Evolutionary conservation across 371 early-diverging fungal species (phyloP).

Genomic region (Mucor racemosus): DNA sequence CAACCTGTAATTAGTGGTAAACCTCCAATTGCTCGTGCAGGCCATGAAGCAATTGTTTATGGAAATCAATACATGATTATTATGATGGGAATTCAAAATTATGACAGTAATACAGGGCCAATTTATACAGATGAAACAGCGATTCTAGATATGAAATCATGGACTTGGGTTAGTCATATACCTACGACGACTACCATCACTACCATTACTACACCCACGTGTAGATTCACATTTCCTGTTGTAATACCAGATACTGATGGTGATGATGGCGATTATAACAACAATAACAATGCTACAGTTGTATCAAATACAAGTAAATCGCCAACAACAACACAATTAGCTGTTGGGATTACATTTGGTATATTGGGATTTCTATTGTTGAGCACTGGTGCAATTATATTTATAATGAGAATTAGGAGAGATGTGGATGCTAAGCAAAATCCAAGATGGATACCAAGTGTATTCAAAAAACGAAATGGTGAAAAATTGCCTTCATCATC

Average conservation of each 20-base stretch:
- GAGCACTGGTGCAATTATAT: constrained; percentile 14
- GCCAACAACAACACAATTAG: constrained; percentile 28
- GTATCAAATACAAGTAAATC: constrained; percentile 8
- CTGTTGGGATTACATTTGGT: constrained; percentile 38
- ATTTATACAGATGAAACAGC: constrained; percentile 37
- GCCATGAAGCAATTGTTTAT: constrained; percentile 41
- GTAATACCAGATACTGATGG: constrained; percentile 18
- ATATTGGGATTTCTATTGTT: constrained; percentile 16
- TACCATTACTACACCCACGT: constrained; percentile 11
- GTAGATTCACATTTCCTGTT: constrained; percentile 35
- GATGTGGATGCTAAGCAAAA: constrained; percentile 32
- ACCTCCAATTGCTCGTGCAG: constrained; percentile 31
- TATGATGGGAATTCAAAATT: constrained; percentile 37
- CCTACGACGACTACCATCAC: neutral
- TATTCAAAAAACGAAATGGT: constrained; percentile 14
- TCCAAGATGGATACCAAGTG: constrained; percentile 42
- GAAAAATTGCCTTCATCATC: neutral
- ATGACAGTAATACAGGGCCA: neutral
- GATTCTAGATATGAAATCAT: constrained; percentile 40
- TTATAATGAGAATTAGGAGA: constrained; percentile 17
- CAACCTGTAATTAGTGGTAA: constrained; percentile 10
- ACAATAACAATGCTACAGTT: constrained; percentile 7
- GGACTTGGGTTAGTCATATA: constrained; percentile 44
- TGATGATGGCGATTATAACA: neutral
- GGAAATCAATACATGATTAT: constrained; percentile 41